These are phyloP conservation scores for Strobilomyces echinocephalus DNA, from an alignment of 768 basidiomycete genomes.

Conservation along the genomic window DNA sequence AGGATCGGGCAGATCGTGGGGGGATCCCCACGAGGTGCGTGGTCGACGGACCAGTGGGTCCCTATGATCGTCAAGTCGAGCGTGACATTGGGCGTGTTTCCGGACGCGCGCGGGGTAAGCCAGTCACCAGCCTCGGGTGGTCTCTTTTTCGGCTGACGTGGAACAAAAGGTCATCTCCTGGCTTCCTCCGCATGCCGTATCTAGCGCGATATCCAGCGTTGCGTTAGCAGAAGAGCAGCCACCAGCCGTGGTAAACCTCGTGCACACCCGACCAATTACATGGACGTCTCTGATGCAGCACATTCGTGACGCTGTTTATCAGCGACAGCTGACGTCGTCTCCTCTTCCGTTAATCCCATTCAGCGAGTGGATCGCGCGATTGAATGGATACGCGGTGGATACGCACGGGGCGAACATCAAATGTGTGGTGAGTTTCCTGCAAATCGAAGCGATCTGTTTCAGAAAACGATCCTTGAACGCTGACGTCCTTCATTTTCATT, in stretches of 20 bases:
- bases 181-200: constrained; percentile 29
- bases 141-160: not conserved
- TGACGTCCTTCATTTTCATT: not conserved
- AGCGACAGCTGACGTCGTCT: constrained; percentile 3
- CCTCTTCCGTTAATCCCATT: constrained; percentile 31
- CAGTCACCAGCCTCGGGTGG: too few species aligned
- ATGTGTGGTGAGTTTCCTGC: constrained; percentile 27
- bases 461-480: constrained; percentile 22
- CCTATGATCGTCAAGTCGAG: too few species aligned
- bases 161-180: constrained; percentile 23
- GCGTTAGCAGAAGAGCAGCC: constrained; percentile 19
- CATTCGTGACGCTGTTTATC: constrained; percentile 18
- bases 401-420: constrained; percentile 23
- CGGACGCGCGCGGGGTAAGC: too few species aligned
- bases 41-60: constrained; percentile 17
- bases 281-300: constrained; percentile 24
- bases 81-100: too few species aligned
- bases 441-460: constrained; percentile 20
- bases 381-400: constrained; percentile 13
- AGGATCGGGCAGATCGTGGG: constrained; percentile 33
- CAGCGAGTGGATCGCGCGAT: constrained; percentile 26
- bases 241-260: constrained; percentile 27
- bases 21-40: constrained; percentile 30
- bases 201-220: constrained; percentile 25
- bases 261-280: constrained; percentile 31